Percentiles rank a stretch among this genome's conserved stretches.
These are phyloP conservation scores for Xylaria castorea DNA, from an alignment of 495 filamentous ascomycete genomes.

Conservation along the genomic window DNA sequence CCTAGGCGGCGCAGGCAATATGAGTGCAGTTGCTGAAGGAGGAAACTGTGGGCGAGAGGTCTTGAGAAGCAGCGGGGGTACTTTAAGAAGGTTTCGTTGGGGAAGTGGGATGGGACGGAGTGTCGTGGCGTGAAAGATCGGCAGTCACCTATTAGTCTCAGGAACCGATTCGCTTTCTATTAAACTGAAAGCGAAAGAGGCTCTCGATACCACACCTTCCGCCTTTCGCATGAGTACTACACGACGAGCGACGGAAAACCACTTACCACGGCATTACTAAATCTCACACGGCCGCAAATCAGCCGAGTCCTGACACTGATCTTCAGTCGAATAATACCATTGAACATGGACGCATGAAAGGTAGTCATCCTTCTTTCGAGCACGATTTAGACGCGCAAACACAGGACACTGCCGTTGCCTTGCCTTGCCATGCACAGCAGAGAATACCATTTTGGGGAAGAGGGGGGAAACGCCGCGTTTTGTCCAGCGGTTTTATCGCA, in stretches of 20 bases:
- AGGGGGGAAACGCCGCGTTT: not conserved
- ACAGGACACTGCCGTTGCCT: not conserved
- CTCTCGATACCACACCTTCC: not conserved
- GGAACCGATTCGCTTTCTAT: not conserved
- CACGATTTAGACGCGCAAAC: not conserved
- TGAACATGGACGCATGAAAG: not conserved
- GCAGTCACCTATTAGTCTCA: not conserved
- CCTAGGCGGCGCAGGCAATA: conserved; percentile 48
- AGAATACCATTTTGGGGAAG: not conserved
- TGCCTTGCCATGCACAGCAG: not conserved
- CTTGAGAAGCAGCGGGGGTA: conserved; percentile 47
- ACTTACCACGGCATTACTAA: not conserved
- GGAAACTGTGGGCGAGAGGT: conserved; percentile 52
- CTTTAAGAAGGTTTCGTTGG: conserved; percentile 56
- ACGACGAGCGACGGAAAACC: not conserved
- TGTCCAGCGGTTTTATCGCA: not conserved
- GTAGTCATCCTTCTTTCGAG: not conserved
- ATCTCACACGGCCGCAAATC: not conserved
- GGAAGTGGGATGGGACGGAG: conserved; percentile 49
- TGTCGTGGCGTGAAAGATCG: conserved; percentile 45
- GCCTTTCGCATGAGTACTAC: not conserved
- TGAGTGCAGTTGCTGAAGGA: conserved; percentile 41
- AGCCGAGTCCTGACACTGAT: not conserved
- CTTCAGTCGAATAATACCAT: not conserved
- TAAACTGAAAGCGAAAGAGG: not conserved